phyloP scores from a whole-genome alignment of 2,329 filamentous ascomycete genomes.

The Xylariaceae sp. region DNA sequence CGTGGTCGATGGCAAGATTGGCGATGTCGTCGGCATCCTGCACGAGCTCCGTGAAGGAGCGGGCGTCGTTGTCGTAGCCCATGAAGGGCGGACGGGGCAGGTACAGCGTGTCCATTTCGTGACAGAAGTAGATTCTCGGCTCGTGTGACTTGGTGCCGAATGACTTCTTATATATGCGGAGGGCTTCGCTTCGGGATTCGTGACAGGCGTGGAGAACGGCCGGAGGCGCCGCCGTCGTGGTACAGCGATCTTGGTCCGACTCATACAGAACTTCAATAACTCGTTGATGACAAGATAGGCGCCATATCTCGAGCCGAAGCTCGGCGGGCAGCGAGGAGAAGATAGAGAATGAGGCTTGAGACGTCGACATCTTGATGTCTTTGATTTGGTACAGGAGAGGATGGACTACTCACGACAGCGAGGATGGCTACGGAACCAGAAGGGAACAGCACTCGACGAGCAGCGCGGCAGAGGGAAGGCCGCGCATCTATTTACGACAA shows the following conservation, averaged over 20 bases:
- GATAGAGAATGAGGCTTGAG: conserved; percentile 22
- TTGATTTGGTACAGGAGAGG: neutral
- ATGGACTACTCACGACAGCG: neutral
- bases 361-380: conserved; percentile 14
- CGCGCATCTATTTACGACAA: neutral
- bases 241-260: conserved; percentile 30
- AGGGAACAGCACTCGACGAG: neutral
- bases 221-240: conserved; percentile 33
- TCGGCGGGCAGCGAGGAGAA: conserved; percentile 35
- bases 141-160: conserved; percentile 31
- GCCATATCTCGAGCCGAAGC: conserved; percentile 38
- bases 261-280: conserved; percentile 38
- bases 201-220: conserved; percentile 35
- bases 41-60: conserved; percentile 37
- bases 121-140: conserved; percentile 27
- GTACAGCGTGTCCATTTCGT: conserved; percentile 32
- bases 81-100: conserved; percentile 33
- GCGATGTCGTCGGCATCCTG: conserved; percentile 29
- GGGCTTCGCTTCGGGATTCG: conserved; percentile 39
- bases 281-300: conserved; percentile 30
- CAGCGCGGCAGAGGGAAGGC: neutral
- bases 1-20: conserved; percentile 42
- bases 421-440: neutral
- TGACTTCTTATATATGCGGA: conserved; percentile 32
- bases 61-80: conserved; percentile 37